A percentile compares a stretch with the other conserved stretches of the same genome.
These are phyloP conservation scores for Forsythia viridissima DNA, from an alignment of 257 asterid genomes.

Conservation along the genomic window DNA sequence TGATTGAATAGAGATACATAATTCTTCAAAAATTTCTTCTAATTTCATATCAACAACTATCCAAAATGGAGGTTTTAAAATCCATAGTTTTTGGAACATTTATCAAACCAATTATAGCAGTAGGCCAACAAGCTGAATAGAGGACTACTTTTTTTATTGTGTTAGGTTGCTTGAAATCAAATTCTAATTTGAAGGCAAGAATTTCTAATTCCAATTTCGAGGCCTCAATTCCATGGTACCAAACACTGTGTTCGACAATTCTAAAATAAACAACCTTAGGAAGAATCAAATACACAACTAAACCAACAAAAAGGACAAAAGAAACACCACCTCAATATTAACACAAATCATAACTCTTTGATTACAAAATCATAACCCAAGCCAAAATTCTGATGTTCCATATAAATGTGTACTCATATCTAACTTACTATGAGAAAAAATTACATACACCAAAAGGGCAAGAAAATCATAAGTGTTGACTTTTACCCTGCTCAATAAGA, in stretches of 20 bases:
- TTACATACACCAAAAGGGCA: conserved; percentile 12
- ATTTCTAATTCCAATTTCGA: no score
- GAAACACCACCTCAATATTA: background rate
- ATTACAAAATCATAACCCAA: background rate
- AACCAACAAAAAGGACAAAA: no score
- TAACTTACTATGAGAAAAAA: background rate
- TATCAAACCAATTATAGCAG: background rate
- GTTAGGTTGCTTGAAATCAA: background rate
- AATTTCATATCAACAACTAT: no score
- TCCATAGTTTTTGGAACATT: background rate
- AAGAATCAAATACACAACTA: background rate
- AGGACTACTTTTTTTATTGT: background rate
- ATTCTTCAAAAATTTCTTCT: no score
- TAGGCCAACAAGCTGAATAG: background rate
- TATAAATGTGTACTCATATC: background rate
- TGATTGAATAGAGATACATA: no score
- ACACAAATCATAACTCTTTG: background rate
- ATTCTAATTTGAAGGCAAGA: background rate
- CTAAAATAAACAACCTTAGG: background rate
- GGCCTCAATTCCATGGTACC: background rate
- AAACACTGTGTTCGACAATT: background rate
- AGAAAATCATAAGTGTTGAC: background rate
- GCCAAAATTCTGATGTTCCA: background rate
- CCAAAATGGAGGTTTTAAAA: no score
- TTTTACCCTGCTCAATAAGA: background rate